phyloP scores from a whole-genome alignment of 495 filamentous ascomycete species.

The Aspergillus cristatus region DNA sequence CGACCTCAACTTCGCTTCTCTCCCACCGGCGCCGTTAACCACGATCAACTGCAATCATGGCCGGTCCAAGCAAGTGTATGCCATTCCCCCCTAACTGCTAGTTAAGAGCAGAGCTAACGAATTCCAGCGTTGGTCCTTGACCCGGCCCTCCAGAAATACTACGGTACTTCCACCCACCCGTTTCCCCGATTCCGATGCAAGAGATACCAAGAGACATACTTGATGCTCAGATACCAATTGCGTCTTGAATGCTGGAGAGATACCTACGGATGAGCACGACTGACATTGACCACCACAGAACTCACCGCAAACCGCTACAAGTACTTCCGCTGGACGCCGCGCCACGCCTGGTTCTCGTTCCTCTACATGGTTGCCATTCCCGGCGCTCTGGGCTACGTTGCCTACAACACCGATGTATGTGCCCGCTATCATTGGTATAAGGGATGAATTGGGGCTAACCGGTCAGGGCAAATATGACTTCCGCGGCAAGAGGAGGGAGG shows the following conservation, averaged over 20 bases:
- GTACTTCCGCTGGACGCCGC: constrained; percentile 87
- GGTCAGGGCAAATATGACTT: constrained; percentile 75
- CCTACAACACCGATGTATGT: constrained; percentile 75
- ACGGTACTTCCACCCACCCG: constrained; percentile 45
- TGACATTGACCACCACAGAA: constrained; percentile 39
- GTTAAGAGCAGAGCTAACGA: neutral
- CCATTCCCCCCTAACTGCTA: neutral
- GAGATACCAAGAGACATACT: too few species aligned
- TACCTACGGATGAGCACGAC: too few species aligned
- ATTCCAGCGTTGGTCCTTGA: constrained; percentile 54
- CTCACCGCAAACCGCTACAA: constrained; percentile 81
- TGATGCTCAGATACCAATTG: too few species aligned
- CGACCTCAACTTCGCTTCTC: neutral
- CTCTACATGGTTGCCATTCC: constrained; percentile 66
- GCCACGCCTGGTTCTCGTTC: constrained; percentile 70
- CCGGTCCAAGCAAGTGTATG: constrained; percentile 43
- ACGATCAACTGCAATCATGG: constrained; percentile 26
- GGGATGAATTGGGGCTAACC: constrained; percentile 4
- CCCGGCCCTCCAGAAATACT: constrained; percentile 69
- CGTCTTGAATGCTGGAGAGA: too few species aligned
- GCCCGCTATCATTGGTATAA: constrained; percentile 1
- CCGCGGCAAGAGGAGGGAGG: constrained; percentile 78
- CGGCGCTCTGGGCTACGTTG: constrained; percentile 54
- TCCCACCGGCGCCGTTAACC: too few species aligned
- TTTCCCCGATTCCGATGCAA: constrained; percentile 3